Conservation (phyloP, 2,329 filamentous ascomycete genomes). For the Fusarium sambucinum region DNA sequence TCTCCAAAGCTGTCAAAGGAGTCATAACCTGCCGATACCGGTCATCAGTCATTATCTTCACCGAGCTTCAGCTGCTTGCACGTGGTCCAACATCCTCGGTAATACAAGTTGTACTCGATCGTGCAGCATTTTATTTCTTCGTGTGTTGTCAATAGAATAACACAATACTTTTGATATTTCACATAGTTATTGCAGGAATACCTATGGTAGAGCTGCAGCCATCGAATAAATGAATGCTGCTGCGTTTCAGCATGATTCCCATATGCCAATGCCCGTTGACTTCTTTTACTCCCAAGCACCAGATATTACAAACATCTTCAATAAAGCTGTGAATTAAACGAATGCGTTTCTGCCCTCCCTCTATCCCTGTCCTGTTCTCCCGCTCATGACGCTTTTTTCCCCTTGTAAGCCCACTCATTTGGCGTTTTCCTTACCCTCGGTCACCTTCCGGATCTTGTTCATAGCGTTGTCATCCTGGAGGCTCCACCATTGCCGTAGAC, state of each 20-base stretch:
- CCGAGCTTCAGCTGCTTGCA: slow-evolving; percentile 27
- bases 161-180: background rate
- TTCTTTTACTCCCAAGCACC: slow-evolving; percentile 23
- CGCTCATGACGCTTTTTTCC: slow-evolving; percentile 4
- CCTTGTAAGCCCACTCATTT: slow-evolving; percentile 38
- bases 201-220: slow-evolving; percentile 8
- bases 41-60: slow-evolving; percentile 9
- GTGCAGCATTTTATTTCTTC: background rate
- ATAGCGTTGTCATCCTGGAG: slow-evolving; percentile 61
- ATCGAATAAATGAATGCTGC: slow-evolving; percentile 1
- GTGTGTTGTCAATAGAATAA: slow-evolving; percentile 12
- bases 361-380: slow-evolving; percentile 29
- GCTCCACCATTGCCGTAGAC: slow-evolving; percentile 63
- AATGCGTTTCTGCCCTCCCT: slow-evolving; percentile 13
- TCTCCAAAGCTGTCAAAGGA: slow-evolving; percentile 3
- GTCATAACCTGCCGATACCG: slow-evolving; percentile 40
- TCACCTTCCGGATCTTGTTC: slow-evolving; percentile 58
- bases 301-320: slow-evolving; percentile 4
- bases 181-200: slow-evolving; percentile 7
- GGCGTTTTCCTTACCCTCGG: slow-evolving; percentile 47
- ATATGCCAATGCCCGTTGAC: slow-evolving; percentile 4
- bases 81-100: slow-evolving; percentile 29
- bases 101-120: background rate
- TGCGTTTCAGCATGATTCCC: background rate
- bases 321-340: slow-evolving; percentile 16